These are phyloP conservation scores for Colletotrichum magnum DNA, from an alignment of 2,329 filamentous ascomycete species.

Conservation along the genomic window DNA sequence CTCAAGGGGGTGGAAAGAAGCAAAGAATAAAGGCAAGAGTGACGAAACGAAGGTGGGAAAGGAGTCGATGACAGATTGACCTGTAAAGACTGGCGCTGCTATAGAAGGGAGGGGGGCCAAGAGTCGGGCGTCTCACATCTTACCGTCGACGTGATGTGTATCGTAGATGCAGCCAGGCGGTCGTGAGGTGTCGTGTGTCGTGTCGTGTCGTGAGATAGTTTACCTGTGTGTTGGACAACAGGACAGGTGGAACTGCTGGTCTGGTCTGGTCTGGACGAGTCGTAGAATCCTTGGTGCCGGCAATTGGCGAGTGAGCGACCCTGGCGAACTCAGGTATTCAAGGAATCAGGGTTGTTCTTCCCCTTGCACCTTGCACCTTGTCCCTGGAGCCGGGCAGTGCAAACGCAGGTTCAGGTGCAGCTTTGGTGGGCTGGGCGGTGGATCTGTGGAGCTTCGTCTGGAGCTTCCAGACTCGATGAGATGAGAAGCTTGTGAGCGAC, in stretches of 20 bases:
- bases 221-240: too few relatives aligned
- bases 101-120: constrained; percentile 20
- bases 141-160: constrained; percentile 9
- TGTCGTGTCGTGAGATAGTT: too few relatives aligned
- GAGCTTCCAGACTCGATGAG: constrained; percentile 2
- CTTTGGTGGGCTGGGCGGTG: constrained; percentile 21
- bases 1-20: constrained; percentile 9
- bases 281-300: constrained; percentile 15
- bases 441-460: constrained; percentile 30
- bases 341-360: constrained; percentile 21
- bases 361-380: constrained; percentile 19
- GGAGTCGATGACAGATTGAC: constrained; percentile 5
- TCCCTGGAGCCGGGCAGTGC: constrained; percentile 29
- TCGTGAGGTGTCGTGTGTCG: too few relatives aligned
- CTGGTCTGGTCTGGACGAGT: too few relatives aligned
- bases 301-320: constrained; percentile 17
- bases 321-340: background rate
- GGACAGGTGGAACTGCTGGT: too few relatives aligned
- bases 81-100: constrained; percentile 21
- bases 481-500: too few relatives aligned
- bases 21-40: too few relatives aligned
- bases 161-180: too few relatives aligned
- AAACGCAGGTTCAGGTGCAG: constrained; percentile 21
- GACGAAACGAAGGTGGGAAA: constrained; percentile 10
- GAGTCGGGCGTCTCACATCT: constrained; percentile 38